Evolutionary conservation across 2,329 filamentous ascomycete genomes (phyloP), one percentile per base, ranked within the genome.

Genomic region (Colletotrichum sublineola): DNA sequence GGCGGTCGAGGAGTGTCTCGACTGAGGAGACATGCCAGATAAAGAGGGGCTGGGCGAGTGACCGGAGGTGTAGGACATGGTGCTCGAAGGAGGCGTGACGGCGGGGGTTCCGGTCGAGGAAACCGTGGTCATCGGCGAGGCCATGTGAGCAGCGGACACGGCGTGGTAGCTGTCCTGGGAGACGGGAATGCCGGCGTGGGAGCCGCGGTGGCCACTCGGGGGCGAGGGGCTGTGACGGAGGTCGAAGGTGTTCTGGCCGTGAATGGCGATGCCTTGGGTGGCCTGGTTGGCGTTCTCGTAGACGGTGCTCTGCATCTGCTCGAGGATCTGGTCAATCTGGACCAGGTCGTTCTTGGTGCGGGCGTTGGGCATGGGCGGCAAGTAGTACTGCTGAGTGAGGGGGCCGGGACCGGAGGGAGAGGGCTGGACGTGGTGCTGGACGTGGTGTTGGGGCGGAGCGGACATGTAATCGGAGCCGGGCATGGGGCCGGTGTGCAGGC

Each of bases 271-370:
- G 70, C 94, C 93, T 55, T 93, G 92, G 2, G 94, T 94, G 42
- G 94, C 92, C 63, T 95, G 92, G 77, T 91, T 94, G 67, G 95
- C 92, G 81, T 92, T 97, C 84, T 98, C 96, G 80, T 98, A 98
- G 61, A 98, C 94, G 57, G 96, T 98, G 75, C 93, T 92, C 83
- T 98, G 95, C 87, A 98, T 96, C 83, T 98, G 94, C 83, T 97
- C 95, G 67, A 99, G 89, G 81, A 98, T 94, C 79, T 95, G 93
- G 81, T 98, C 96, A 78, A 98, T 95, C 81, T 97, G 95, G 80
- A 97, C 86, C 55, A 99, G 87, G 80, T 99, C 96, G 81, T 91
- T 95, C 88, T 98, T 97, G 61, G 95, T 98, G 79, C 96, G 92
- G 68, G 97, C 88, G 78, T 95, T 97, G 60, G 91, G 91, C 86